Evolutionary conservation across 2,329 filamentous ascomycete genomes (phyloP).

Genomic region (Fusarium penzigii): DNA sequence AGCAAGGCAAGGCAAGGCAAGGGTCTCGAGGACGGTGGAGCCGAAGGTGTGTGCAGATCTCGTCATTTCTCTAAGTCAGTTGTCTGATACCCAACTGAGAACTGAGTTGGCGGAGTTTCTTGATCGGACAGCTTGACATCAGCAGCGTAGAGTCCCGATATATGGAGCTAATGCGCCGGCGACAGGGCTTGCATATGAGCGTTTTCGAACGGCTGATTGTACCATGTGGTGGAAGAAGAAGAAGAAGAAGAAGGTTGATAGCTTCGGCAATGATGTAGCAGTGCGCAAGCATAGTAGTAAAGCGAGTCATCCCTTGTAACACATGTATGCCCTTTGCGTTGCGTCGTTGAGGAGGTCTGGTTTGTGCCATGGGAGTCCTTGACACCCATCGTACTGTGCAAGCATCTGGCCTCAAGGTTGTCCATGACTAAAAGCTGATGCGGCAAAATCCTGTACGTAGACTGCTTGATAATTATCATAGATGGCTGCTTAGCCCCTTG

Average conservation of each 20-base stretch:
- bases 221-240: background rate
- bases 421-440: slow-evolving; percentile 13
- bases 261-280: slow-evolving; percentile 14
- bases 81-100: slow-evolving; percentile 8
- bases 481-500: too few species aligned
- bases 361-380: background rate
- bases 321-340: background rate
- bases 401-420: slow-evolving; percentile 12
- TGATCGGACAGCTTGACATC: too few species aligned
- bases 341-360: background rate
- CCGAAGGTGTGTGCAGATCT: slow-evolving; percentile 22
- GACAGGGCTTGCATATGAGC: too few species aligned
- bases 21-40: slow-evolving; percentile 14
- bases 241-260: background rate
- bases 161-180: too few species aligned
- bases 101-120: slow-evolving; percentile 3
- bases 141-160: too few species aligned
- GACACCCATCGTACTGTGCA: slow-evolving; percentile 2
- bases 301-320: slow-evolving; percentile 16
- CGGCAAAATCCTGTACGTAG: background rate
- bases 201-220: background rate
- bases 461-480: too few species aligned
- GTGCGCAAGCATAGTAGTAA: background rate
- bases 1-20: too few species aligned
- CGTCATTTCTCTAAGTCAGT: slow-evolving; percentile 23